Evolutionary conservation across 2,329 filamentous ascomycete genomes (phyloP).

Genomic region (Phialophora tarda): DNA sequence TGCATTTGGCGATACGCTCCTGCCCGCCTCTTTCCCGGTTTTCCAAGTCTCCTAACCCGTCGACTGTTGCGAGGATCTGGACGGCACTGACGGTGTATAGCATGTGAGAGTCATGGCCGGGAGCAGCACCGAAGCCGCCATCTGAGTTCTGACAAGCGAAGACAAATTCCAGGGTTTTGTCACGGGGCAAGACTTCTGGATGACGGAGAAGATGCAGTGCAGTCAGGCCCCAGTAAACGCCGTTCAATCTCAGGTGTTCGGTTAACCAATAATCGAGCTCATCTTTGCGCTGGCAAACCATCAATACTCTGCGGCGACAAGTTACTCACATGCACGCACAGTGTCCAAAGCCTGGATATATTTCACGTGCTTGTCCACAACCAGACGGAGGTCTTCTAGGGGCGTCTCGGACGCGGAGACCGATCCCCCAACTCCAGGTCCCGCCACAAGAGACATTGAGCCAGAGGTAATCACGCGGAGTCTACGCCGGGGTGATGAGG

Average conservation of each 20-base stretch:
- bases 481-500: neutral
- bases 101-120: conserved; percentile 94
- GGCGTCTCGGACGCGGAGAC: conserved; percentile 20
- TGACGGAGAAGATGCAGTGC: conserved; percentile 82
- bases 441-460: conserved; percentile 65
- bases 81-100: conserved; percentile 94
- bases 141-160: conserved; percentile 87
- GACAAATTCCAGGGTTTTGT: conserved; percentile 88
- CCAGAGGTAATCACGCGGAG: neutral
- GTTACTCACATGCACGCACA: conserved; percentile 55
- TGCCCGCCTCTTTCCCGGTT: conserved; percentile 73
- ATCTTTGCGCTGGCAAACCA: conserved; percentile 72
- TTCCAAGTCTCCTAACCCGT: conserved; percentile 85
- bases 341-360: conserved; percentile 94
- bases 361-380: conserved; percentile 74
- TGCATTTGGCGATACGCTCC: conserved; percentile 78
- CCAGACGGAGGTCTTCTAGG: conserved; percentile 58
- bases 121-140: conserved; percentile 92
- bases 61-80: conserved; percentile 85
- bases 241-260: conserved; percentile 92
- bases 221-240: conserved; percentile 94
- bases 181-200: conserved; percentile 79
- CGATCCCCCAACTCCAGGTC: conserved; percentile 60
- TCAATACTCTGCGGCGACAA: conserved; percentile 44
- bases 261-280: conserved; percentile 98